Base-by-base conservation (phyloP, 192 early-diverging fungal species). In the Gamsiella multidivaricata region DNA sequence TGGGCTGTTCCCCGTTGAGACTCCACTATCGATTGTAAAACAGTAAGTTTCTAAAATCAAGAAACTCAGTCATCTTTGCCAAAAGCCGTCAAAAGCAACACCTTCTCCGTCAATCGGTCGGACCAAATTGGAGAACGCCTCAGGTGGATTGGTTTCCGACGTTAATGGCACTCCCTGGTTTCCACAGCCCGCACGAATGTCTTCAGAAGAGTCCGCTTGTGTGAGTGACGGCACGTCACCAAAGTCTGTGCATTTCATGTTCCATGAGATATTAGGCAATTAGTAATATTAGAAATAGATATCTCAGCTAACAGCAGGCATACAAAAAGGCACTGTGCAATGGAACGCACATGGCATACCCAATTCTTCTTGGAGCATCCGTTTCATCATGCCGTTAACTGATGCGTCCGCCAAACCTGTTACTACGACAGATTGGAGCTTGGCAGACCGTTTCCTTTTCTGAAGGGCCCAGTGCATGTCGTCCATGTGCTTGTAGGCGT, bases 381-480 rank as follows among this genome's bases (percentile, higher is more conserved):
- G 68, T 46, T 54, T 70, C 68, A 61, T 54, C 31, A 4, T 61
- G 23, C 54, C 33, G 50, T 61, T 70, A 1, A 61, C 68, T 26
- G 58, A 54, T 25, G 58, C 68, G 41, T 61, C 68, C 43, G 32
- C 68, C 41, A 70, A 61, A 1, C 3, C 14, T 36, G 37, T 60
- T 43, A 70, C 39, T 17, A 1, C 15, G 18, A 69, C 67, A 60
- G 49, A 69, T 26, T 60, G 68, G 0, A 61, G 41, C 58, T 41
- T 61, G 58, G 39, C 58, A 54, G 47, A 41, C 50, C 31, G 39
- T 54, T 61, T 70, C 58, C 68, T 42, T 53, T 46, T 61, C 46
- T 61, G 68, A 23, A 61, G 23, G 29, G 68, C 42, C 68, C 68
- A 70, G 32, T 61, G 51, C 47, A 70, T 42, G 41, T 54, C 58